Percentiles rank a stretch among this genome's conserved stretches.
These are phyloP conservation scores for Boletus huronensis DNA, from an alignment of 768 basidiomycete genomes.

Conservation along the genomic window DNA sequence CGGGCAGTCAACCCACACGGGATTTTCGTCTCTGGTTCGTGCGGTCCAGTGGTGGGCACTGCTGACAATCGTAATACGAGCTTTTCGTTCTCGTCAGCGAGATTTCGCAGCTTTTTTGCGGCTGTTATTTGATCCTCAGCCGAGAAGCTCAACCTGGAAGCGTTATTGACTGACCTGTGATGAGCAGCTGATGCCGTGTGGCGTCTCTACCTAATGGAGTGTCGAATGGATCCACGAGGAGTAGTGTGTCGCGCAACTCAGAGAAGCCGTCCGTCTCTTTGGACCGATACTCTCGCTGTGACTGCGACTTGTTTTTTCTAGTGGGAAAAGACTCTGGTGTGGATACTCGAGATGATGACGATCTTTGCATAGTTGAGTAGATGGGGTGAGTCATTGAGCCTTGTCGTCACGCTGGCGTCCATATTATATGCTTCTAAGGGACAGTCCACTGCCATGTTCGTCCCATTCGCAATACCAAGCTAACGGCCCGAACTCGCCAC, in stretches of 20 bases:
- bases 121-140: constrained; percentile 25
- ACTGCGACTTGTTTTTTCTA: constrained; percentile 25
- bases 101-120: constrained; percentile 47
- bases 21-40: not conserved
- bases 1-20: not conserved
- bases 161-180: constrained; percentile 17
- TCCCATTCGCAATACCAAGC: not conserved
- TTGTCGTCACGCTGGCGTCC: not conserved
- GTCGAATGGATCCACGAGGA: constrained; percentile 24
- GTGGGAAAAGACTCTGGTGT: constrained; percentile 3
- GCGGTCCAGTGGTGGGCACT: not conserved
- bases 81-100: constrained; percentile 24
- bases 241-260: constrained; percentile 27
- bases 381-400: constrained; percentile 9
- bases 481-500: not conserved
- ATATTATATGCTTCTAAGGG: constrained; percentile 16
- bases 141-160: not conserved
- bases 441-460: constrained; percentile 1
- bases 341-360: constrained; percentile 9
- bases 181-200: constrained; percentile 30
- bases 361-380: constrained; percentile 14
- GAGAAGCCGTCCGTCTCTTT: constrained; percentile 31
- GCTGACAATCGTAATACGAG: constrained; percentile 16
- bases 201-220: constrained; percentile 24
- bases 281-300: constrained; percentile 29